Conservation (phyloP, 2,329 filamentous ascomycete genomes). For the Aspergillus tanneri region DNA sequence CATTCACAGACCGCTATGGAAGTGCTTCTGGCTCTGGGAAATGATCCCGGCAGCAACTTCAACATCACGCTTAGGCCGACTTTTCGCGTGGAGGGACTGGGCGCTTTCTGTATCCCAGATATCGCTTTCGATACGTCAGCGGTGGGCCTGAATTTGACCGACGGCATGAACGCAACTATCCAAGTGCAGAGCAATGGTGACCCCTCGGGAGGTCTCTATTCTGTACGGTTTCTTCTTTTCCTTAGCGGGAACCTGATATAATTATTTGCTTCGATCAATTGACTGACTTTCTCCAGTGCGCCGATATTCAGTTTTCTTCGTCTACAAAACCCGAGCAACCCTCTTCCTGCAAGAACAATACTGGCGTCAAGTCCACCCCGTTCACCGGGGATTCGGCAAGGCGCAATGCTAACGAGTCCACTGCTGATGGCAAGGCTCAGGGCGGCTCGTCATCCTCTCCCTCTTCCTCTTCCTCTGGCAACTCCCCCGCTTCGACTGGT, state of each 20-base stretch:
- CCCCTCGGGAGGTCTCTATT: slow-evolving; percentile 63
- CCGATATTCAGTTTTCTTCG: slow-evolving; percentile 67
- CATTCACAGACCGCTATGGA: slow-evolving; percentile 54
- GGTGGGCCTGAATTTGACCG: slow-evolving; percentile 49
- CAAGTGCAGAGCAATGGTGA: slow-evolving; percentile 67
- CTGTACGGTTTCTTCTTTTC: slow-evolving; percentile 44
- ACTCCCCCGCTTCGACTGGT: slow-evolving; percentile 26
- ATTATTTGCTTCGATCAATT: not conserved
- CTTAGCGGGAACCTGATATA: slow-evolving; percentile 8
- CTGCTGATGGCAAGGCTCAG: slow-evolving; percentile 34
- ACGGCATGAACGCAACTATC: slow-evolving; percentile 64
- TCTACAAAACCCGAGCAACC: slow-evolving; percentile 46
- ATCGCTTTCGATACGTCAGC: slow-evolving; percentile 43
- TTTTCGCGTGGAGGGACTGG: slow-evolving; percentile 60
- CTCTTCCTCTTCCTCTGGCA: slow-evolving; percentile 9
- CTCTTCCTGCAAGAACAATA: slow-evolving; percentile 59
- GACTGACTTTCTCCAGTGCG: slow-evolving; percentile 66
- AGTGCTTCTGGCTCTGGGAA: slow-evolving; percentile 54
- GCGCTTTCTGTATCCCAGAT: slow-evolving; percentile 65
- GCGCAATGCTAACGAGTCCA: slow-evolving; percentile 48
- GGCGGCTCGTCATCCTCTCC: slow-evolving; percentile 21
- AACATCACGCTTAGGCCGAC: slow-evolving; percentile 66
- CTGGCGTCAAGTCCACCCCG: slow-evolving; percentile 51
- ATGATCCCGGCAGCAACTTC: slow-evolving; percentile 59
- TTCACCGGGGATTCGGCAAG: slow-evolving; percentile 40